Evolutionary conservation across 2,329 filamentous ascomycete species (phyloP).

Genomic region (Xylariaceae sp.): DNA sequence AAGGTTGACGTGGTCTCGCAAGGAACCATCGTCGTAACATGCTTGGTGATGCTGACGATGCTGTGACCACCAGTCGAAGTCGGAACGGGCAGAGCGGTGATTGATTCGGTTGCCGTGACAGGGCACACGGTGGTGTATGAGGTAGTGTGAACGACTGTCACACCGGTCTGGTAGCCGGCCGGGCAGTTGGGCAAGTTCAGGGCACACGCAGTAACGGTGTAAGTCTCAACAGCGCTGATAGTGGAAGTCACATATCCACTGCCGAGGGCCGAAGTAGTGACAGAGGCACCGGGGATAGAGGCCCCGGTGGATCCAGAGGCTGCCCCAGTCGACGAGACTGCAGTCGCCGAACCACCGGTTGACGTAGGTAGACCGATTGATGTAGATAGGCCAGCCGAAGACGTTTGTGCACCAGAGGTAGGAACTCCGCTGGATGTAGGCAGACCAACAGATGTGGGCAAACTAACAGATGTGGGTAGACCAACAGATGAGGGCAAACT

Average conservation of each 20-base stretch:
- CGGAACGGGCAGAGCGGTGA: slow-evolving; percentile 32
- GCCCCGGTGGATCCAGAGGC: no score
- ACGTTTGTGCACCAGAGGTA: slow-evolving; percentile 5
- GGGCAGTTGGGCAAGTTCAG: slow-evolving; percentile 49
- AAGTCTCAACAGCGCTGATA: slow-evolving; percentile 33
- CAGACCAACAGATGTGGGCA: slow-evolving; percentile 3
- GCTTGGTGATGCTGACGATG: slow-evolving; percentile 33
- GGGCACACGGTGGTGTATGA: slow-evolving; percentile 43
- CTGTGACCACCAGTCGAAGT: slow-evolving; percentile 18
- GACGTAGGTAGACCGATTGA: no score
- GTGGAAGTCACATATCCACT: slow-evolving; percentile 26
- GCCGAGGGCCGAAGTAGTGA: slow-evolving; percentile 8
- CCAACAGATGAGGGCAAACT: slow-evolving; percentile 1
- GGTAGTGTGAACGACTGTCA: slow-evolving; percentile 42
- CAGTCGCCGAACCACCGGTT: no score
- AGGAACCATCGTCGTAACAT: slow-evolving; percentile 34
- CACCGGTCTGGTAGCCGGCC: slow-evolving; percentile 42
- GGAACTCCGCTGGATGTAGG: slow-evolving; percentile 15
- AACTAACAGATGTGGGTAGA: not conserved
- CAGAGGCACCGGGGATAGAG: not conserved
- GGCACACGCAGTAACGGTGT: slow-evolving; percentile 46
- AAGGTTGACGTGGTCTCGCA: slow-evolving; percentile 37
- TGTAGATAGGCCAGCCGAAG: not conserved
- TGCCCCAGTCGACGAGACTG: no score
- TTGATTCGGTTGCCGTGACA: slow-evolving; percentile 29